phyloP scores from a whole-genome alignment of 345 rosid species.

The Eucalyptus regnans region DNA sequence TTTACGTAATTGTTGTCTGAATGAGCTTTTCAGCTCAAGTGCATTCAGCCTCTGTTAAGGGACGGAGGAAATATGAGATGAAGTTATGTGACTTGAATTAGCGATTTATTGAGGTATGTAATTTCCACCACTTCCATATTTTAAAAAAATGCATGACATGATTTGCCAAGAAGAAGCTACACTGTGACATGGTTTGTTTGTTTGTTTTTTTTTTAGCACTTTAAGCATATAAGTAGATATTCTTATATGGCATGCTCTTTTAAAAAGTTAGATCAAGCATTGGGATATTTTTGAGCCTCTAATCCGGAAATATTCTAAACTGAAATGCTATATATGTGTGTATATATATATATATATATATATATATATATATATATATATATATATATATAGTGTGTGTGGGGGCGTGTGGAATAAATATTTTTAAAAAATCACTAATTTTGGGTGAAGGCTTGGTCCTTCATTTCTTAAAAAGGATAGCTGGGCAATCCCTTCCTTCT shows the following conservation, averaged over 20 bases:
- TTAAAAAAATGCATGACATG: neutral
- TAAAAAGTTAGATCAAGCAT: no score
- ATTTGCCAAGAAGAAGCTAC: neutral
- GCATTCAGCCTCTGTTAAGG: fast-evolving
- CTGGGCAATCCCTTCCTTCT: neutral
- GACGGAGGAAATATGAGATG: neutral
- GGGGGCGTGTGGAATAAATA: neutral
- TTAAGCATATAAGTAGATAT: no score
- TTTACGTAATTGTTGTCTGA: neutral
- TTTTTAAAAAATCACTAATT: neutral
- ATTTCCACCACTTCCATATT: neutral
- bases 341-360: no score
- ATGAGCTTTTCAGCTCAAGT: fast-evolving
- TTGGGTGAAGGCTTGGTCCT: no score
- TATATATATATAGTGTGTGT: neutral
- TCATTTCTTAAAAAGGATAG: no score
- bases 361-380: no score
- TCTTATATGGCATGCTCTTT: no score
- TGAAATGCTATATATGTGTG: no score
- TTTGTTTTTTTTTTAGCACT: no score
- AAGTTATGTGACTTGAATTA: neutral
- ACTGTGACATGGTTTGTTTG: neutral
- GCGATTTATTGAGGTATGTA: neutral
- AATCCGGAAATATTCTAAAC: no score
- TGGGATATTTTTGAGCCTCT: no score